phyloP scores from a whole-genome alignment of 495 filamentous ascomycete species.

The Entonaema liquescens region DNA sequence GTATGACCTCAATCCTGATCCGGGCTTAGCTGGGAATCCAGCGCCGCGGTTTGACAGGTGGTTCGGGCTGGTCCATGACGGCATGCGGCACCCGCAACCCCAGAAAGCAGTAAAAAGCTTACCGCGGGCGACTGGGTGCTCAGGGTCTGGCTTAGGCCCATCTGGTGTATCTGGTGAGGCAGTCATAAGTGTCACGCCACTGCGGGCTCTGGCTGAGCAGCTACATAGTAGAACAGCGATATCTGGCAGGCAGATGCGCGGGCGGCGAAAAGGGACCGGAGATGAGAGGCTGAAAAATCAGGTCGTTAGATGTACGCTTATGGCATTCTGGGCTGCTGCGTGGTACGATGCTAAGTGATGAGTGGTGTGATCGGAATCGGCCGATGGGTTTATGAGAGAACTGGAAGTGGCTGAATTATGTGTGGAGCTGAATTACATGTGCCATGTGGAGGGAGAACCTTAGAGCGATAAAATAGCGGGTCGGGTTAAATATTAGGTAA shows the following conservation, averaged over 20 bases:
- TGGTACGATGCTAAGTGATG: constrained; percentile 16
- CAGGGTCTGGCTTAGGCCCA: background rate
- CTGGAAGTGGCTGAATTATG: too few species aligned
- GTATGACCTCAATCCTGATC: constrained; percentile 27
- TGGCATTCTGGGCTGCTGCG: constrained; percentile 39
- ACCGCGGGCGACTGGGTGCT: background rate
- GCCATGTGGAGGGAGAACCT: background rate
- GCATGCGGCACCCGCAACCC: constrained; percentile 3
- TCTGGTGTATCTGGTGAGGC: constrained; percentile 22
- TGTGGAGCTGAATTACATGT: too few species aligned
- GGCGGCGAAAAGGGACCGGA: constrained; percentile 44
- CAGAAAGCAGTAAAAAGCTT: constrained; percentile 14
- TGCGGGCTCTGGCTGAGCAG: background rate
- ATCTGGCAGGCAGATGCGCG: constrained; percentile 5
- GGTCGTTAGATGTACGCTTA: constrained; percentile 22
- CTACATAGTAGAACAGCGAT: background rate
- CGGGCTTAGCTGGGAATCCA: constrained; percentile 32
- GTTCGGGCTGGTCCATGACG: constrained; percentile 26
- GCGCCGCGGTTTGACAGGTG: constrained; percentile 14
- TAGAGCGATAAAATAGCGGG: too few species aligned
- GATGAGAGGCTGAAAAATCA: constrained; percentile 33
- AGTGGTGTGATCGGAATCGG: constrained; percentile 37
- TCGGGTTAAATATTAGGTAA: constrained; percentile 21
- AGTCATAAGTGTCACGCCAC: constrained; percentile 36
- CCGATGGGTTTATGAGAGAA: constrained; percentile 9